phyloP scores from a whole-genome alignment of 768 basidiomycete species.

The Suillus luteus region DNA sequence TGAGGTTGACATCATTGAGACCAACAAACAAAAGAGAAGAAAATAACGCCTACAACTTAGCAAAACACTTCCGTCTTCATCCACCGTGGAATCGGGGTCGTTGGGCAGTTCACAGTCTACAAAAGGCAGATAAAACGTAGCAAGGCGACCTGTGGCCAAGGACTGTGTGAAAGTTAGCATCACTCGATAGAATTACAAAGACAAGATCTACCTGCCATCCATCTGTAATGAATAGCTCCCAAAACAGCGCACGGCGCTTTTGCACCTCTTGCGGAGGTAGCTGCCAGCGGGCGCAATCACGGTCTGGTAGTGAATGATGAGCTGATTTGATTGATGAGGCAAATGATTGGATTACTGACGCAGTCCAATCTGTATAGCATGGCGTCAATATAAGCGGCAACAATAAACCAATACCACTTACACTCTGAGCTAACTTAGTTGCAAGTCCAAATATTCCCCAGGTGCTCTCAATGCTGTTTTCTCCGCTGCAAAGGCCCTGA shows the following conservation, averaged over 20 bases:
- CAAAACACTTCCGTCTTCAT: slow-evolving; percentile 56
- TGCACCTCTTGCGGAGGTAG: slow-evolving; percentile 63
- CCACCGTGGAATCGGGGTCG: slow-evolving; percentile 59
- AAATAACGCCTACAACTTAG: slow-evolving; percentile 54
- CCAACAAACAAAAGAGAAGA: neutral
- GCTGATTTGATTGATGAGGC: slow-evolving; percentile 4
- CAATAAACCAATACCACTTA: slow-evolving; percentile 37
- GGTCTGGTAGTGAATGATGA: slow-evolving; percentile 48
- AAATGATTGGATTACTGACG: slow-evolving; percentile 45
- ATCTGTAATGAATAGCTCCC: slow-evolving; percentile 75
- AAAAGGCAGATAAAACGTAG: slow-evolving; percentile 69
- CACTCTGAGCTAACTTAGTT: slow-evolving; percentile 68
- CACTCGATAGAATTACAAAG: neutral
- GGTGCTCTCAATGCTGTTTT: slow-evolving; percentile 69
- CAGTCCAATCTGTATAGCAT: slow-evolving; percentile 55
- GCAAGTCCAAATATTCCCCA: slow-evolving; percentile 69
- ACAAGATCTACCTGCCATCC: slow-evolving; percentile 62
- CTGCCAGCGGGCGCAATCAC: slow-evolving; percentile 73
- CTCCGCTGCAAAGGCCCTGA: slow-evolving; percentile 64
- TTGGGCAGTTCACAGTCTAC: slow-evolving; percentile 72
- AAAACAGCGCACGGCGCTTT: slow-evolving; percentile 69
- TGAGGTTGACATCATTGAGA: slow-evolving; percentile 23
- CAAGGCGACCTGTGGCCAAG: slow-evolving; percentile 65
- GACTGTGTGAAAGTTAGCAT: slow-evolving; percentile 7
- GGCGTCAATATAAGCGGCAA: slow-evolving; percentile 7